Evolutionary conservation across 2,329 filamentous ascomycete species (phyloP).

Genomic region (Aspergillus terreus): DNA sequence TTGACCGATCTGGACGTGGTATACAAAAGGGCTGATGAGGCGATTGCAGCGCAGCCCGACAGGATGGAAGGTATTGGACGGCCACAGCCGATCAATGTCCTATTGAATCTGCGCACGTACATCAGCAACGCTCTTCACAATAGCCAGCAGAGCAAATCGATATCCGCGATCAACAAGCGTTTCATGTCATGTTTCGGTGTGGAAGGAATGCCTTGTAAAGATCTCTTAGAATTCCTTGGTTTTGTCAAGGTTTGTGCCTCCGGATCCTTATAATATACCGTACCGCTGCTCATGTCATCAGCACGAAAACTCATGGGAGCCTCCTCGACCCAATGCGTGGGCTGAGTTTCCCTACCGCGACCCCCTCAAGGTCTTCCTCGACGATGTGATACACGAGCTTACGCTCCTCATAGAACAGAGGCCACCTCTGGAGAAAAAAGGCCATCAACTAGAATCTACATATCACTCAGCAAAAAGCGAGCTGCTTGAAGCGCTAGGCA

Average conservation of each 20-base stretch:
- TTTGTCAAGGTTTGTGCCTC: constrained; percentile 48
- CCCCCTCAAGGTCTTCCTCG: constrained; percentile 47
- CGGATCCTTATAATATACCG: neutral
- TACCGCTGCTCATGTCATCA: constrained; percentile 10
- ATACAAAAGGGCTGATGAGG: constrained; percentile 50
- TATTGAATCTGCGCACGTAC: constrained; percentile 58
- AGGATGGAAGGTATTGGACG: constrained; percentile 51
- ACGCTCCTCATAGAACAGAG: constrained; percentile 48
- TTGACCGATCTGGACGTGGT: constrained; percentile 54
- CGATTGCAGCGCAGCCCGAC: constrained; percentile 49
- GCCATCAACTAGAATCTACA: constrained; percentile 26
- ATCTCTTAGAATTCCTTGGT: constrained; percentile 55
- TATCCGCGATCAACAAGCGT: constrained; percentile 60
- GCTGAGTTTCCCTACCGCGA: constrained; percentile 39
- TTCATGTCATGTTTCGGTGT: constrained; percentile 62
- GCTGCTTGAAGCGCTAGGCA: constrained; percentile 36
- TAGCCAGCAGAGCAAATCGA: constrained; percentile 48
- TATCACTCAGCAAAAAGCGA: constrained; percentile 36
- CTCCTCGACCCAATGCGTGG: constrained; percentile 35
- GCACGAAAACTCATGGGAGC: constrained; percentile 41
- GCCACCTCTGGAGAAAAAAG: constrained; percentile 37
- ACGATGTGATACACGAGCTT: constrained; percentile 60
- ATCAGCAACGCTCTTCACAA: constrained; percentile 55
- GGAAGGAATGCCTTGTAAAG: constrained; percentile 52
- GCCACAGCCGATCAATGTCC: constrained; percentile 52